Percentiles rank a stretch among this genome's conserved stretches.
Conservation (phyloP, 1,284 basidiomycete species). For the Marasmius sp. region DNA sequence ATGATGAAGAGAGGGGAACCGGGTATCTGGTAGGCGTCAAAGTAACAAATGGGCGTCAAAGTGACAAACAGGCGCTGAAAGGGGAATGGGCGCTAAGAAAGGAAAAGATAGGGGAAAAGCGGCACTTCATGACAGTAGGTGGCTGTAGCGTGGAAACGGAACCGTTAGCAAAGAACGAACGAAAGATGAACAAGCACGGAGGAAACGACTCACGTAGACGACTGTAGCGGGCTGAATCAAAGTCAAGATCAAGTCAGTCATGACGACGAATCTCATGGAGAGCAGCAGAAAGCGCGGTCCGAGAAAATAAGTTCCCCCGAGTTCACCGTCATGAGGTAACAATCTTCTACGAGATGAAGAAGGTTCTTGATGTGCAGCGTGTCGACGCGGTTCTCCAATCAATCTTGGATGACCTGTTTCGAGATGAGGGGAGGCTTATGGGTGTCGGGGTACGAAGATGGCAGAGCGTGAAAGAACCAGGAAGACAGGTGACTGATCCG, state of each 20-base stretch:
- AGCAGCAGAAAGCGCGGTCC: conserved; percentile 97
- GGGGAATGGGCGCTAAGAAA: no score
- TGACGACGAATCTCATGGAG: conserved; percentile 98
- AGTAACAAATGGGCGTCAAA: no score
- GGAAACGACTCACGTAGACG: conserved; percentile 72
- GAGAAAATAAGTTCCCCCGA: conserved; percentile 90
- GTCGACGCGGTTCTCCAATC: conserved; percentile 95
- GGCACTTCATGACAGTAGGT: no score
- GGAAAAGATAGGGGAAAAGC: no score
- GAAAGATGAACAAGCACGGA: conserved; percentile 3
- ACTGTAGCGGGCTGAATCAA: conserved; percentile 91
- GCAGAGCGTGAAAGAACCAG: conserved; percentile 96
- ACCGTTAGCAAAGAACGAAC: not conserved
- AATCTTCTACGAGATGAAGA: conserved; percentile 96
- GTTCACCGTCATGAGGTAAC: conserved; percentile 95
- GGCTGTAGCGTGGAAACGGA: conserved; percentile 49
- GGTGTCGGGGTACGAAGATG: conserved; percentile 92
- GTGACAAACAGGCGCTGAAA: no score
- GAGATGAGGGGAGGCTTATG: conserved; percentile 88
- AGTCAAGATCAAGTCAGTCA: conserved; percentile 90
- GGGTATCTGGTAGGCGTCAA: no score
- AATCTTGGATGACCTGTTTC: conserved; percentile 88
- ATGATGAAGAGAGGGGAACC: no score
- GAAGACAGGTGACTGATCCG: conserved; percentile 97
- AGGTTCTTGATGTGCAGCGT: conserved; percentile 98